Conservation (phyloP, 495 filamentous ascomycete genomes). For the Penicillium verhagenii region DNA sequence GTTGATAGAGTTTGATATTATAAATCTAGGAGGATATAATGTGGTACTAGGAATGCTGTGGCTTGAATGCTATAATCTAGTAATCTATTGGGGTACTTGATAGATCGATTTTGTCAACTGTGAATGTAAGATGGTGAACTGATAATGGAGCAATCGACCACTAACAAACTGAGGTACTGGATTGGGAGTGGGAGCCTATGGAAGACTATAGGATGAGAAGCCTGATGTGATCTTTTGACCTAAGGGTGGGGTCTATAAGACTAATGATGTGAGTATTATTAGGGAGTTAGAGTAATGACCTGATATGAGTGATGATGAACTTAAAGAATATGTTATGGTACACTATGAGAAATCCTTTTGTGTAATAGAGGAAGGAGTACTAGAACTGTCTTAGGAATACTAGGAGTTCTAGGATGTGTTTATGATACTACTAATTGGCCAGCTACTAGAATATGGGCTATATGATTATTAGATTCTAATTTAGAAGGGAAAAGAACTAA, state of each 20-base stretch:
- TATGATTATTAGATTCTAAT: too few relatives aligned
- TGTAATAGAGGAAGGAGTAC: constrained; percentile 1
- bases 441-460: constrained; percentile 2
- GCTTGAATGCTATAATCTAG: neutral
- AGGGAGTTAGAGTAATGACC: neutral
- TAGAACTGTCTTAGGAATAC: constrained; percentile 2
- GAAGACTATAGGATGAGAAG: neutral
- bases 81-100: neutral
- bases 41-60: neutral
- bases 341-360: neutral
- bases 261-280: neutral
- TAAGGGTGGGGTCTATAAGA: too few relatives aligned
- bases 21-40: neutral
- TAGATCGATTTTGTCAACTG: too few relatives aligned
- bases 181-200: too few relatives aligned
- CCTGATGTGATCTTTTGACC: neutral
- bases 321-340: neutral
- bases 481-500: too few relatives aligned
- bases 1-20: neutral
- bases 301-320: neutral
- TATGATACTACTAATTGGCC: neutral
- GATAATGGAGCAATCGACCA: neutral
- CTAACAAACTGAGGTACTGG: too few relatives aligned
- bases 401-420: constrained; percentile 3
- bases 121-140: neutral